A percentile compares a stretch with the other conserved stretches of the same genome.
These are phyloP conservation scores for Penicillium paradoxum DNA, from an alignment of 495 filamentous ascomycete species.

Conservation along the genomic window DNA sequence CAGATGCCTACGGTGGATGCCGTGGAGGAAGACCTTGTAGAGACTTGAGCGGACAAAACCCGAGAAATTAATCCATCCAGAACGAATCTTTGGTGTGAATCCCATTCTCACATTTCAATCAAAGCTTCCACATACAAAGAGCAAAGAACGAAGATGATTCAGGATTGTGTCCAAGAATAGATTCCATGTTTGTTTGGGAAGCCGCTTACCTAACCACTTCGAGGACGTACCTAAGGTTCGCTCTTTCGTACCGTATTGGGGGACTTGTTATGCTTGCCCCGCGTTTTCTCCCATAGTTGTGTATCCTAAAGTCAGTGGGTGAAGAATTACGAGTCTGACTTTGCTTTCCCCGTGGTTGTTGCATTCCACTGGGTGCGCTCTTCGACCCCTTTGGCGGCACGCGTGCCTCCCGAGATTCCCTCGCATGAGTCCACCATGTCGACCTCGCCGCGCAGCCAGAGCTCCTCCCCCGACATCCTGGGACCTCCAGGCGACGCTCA, in stretches of 20 bases:
- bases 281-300: conserved; percentile 16
- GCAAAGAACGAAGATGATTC: not conserved
- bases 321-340: conserved; percentile 2
- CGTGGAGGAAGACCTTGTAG: conserved; percentile 4
- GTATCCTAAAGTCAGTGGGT: conserved; percentile 1
- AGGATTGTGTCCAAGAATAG: not conserved
- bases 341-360: not conserved
- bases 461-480: conserved; percentile 45
- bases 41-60: too few species aligned
- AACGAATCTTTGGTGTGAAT: not conserved
- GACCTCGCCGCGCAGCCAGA: conserved; percentile 33
- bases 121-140: not conserved
- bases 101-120: not conserved
- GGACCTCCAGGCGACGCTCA: conserved; percentile 43
- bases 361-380: conserved; percentile 24
- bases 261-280: conserved; percentile 36
- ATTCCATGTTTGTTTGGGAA: conserved; percentile 6
- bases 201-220: conserved; percentile 16
- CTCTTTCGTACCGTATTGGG: conserved; percentile 28
- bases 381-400: conserved; percentile 24
- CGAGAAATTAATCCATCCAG: not conserved
- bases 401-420: conserved; percentile 23
- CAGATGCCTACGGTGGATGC: conserved; percentile 7
- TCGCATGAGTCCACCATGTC: conserved; percentile 24
- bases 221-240: not conserved